Percentiles rank a stretch among this genome's conserved stretches.
Conservation (phyloP, 306 rosid genomes). For the Glycine latifolia region DNA sequence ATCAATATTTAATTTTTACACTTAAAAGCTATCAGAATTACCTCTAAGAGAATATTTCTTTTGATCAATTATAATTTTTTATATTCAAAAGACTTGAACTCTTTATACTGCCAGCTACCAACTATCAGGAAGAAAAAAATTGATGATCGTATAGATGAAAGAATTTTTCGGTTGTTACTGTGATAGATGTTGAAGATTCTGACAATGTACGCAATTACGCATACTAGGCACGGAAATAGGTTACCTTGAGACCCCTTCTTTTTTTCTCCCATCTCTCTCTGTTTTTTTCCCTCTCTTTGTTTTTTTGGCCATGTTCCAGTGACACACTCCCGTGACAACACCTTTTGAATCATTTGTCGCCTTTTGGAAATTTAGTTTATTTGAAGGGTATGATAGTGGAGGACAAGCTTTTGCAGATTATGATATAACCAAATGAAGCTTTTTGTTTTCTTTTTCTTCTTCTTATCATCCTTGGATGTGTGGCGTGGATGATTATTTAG, state of each 20-base stretch:
- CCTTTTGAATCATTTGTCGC: conserved; percentile 41
- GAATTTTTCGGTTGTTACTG: neutral
- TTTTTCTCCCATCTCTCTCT: too few relatives aligned
- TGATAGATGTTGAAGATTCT: conserved; percentile 3
- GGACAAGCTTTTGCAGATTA: conserved; percentile 55
- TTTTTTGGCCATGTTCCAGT: conserved; percentile 22
- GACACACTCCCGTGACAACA: conserved; percentile 45
- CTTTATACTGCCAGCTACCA: neutral
- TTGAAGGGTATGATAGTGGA: conserved; percentile 44
- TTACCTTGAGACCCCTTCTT: conserved; percentile 18
- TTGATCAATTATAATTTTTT: too few relatives aligned
- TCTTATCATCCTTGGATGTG: conserved; percentile 38
- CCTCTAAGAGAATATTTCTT: too few relatives aligned
- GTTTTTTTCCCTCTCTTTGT: neutral
- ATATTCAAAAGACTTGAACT: too few relatives aligned
- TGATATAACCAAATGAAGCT: conserved; percentile 43
- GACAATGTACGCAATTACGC: conserved; percentile 4
- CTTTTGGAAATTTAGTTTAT: conserved; percentile 46
- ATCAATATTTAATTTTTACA: too few relatives aligned
- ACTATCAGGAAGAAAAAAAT: neutral
- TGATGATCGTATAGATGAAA: neutral
- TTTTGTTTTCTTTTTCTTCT: conserved; percentile 39
- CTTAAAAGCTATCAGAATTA: too few relatives aligned
- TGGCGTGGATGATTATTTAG: conserved; percentile 35
- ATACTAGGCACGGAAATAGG: conserved; percentile 34